Evolutionary conservation across 441 rosid genomes (phyloP).

Genomic region (Arabidopsis lyrata): DNA sequence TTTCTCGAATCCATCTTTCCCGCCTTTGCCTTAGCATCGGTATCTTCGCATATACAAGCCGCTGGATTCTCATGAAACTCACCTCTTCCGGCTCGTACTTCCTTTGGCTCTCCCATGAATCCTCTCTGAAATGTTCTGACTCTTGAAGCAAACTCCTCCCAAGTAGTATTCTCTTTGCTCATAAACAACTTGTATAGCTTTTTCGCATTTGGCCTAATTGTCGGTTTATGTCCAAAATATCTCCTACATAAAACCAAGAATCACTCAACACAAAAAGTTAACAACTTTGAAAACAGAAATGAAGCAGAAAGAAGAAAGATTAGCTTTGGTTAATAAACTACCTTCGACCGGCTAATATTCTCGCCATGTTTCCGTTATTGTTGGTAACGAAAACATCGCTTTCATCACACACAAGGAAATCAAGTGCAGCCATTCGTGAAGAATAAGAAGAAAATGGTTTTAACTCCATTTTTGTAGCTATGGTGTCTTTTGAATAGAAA

Average conservation of each 20-base stretch:
- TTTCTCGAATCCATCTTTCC: slow-evolving; percentile 52
- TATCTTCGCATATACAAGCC: slow-evolving; percentile 81
- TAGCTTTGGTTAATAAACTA: slow-evolving; percentile 37
- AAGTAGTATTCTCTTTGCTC: slow-evolving; percentile 68
- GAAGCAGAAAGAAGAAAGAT: slow-evolving; percentile 7
- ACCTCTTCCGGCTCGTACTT: slow-evolving; percentile 92
- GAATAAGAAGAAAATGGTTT: slow-evolving; percentile 75
- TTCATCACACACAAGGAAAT: slow-evolving; percentile 94
- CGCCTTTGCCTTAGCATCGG: slow-evolving; percentile 52
- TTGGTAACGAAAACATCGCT: slow-evolving; percentile 96
- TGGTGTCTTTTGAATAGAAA: slow-evolving; percentile 83
- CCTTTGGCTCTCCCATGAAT: slow-evolving; percentile 98
- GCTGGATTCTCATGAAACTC: slow-evolving; percentile 98
- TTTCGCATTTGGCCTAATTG: slow-evolving; percentile 93
- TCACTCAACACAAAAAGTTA: slow-evolving; percentile 13
- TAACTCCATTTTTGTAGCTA: slow-evolving; percentile 82
- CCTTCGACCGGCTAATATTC: slow-evolving; percentile 96
- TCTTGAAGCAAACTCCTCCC: slow-evolving; percentile 89
- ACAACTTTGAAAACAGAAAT: neutral
- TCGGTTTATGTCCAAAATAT: slow-evolving; percentile 95
- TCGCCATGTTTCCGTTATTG: slow-evolving; percentile 99
- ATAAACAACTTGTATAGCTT: slow-evolving; percentile 78
- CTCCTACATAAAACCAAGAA: slow-evolving; percentile 60
- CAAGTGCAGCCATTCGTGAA: slow-evolving; percentile 98
- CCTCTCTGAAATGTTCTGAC: slow-evolving; percentile 82